Percentiles rank a stretch among this genome's conserved stretches.
Conservation (phyloP, 805 yeast species). For the Schizosaccharomyces octosporus region DNA sequence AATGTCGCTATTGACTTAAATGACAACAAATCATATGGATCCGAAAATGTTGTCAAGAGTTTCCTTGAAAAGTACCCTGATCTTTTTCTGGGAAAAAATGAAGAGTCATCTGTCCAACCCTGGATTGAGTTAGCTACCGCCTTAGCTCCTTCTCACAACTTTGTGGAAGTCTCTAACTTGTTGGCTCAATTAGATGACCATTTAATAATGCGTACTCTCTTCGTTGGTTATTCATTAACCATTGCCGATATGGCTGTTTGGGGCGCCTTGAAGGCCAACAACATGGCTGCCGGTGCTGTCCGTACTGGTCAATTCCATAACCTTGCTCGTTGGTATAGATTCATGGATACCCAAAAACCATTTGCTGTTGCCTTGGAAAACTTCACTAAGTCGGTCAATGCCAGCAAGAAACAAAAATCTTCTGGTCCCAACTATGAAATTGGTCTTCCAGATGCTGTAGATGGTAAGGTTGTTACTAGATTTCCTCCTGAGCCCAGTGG, state of each 20-base stretch:
- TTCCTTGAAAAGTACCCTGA: constrained; percentile 31
- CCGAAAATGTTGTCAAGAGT: constrained; percentile 22
- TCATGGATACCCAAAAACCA: constrained; percentile 37
- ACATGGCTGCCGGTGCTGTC: constrained; percentile 73
- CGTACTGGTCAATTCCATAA: constrained; percentile 56
- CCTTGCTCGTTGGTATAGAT: constrained; percentile 79
- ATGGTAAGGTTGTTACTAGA: constrained; percentile 91
- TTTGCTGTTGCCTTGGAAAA: constrained; percentile 49
- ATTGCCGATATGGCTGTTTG: constrained; percentile 70
- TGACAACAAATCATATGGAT: constrained; percentile 14
- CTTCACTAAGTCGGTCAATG: constrained; percentile 37
- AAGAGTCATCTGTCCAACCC: not conserved
- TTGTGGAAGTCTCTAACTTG: not conserved
- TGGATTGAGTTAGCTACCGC: not conserved
- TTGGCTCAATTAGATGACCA: constrained; percentile 63
- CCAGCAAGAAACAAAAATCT: constrained; percentile 41
- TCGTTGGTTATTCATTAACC: constrained; percentile 41
- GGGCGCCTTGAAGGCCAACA: constrained; percentile 86
- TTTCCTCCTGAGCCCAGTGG: constrained; percentile 99
- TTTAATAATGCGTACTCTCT: constrained; percentile 61
- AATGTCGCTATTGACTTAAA: constrained; percentile 24
- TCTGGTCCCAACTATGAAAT: constrained; percentile 92
- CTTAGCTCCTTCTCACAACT: constrained; percentile 36
- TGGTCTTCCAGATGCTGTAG: constrained; percentile 69
- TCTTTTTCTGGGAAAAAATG: constrained; percentile 8